These are phyloP conservation scores for Colletotrichum destructivum DNA, from an alignment of 2,329 filamentous ascomycete species.

Conservation along the genomic window DNA sequence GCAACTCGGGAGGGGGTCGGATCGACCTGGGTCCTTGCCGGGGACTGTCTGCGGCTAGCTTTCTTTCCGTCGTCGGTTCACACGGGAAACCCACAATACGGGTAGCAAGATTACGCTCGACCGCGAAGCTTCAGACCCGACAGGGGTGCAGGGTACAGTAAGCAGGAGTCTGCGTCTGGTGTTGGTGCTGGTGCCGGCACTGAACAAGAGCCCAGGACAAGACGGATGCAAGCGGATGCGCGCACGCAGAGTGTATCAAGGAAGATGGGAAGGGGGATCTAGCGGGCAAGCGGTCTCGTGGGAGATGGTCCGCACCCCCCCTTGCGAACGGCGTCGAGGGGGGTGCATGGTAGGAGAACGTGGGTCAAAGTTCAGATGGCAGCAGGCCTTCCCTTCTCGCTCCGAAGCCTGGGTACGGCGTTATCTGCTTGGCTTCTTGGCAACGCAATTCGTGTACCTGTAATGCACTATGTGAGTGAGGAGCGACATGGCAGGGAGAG, in stretches of 20 bases:
- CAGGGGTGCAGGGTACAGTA: slow-evolving; percentile 35
- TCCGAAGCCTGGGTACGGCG: slow-evolving; percentile 26
- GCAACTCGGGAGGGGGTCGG: slow-evolving; percentile 36
- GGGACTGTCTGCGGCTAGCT: slow-evolving; percentile 43
- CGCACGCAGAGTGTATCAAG: slow-evolving; percentile 27
- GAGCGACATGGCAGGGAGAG: neutral
- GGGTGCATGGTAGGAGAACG: slow-evolving; percentile 26
- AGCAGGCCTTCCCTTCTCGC: slow-evolving; percentile 32
- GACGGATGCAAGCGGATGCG: slow-evolving; percentile 14
- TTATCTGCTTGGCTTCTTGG: slow-evolving; percentile 14
- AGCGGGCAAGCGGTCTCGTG: slow-evolving; percentile 25
- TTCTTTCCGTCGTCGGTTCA: slow-evolving; percentile 44
- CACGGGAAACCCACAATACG: slow-evolving; percentile 42
- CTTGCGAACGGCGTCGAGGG: slow-evolving; percentile 23
- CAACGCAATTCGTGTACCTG: neutral
- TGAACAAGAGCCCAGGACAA: slow-evolving; percentile 8
- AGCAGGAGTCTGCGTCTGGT: slow-evolving; percentile 24
- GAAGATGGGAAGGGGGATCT: slow-evolving; percentile 34
- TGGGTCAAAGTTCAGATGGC: slow-evolving; percentile 43
- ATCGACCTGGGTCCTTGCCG: slow-evolving; percentile 41
- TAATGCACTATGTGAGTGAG: neutral
- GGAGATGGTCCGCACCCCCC: slow-evolving; percentile 1
- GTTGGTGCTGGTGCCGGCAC: neutral
- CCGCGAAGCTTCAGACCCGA: slow-evolving; percentile 41
- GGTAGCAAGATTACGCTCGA: slow-evolving; percentile 41